A percentile compares a stretch with the other conserved stretches of the same genome.
phyloP scores from a whole-genome alignment of 768 basidiomycete species.

The Porphyrellus cyaneotinctus region DNA sequence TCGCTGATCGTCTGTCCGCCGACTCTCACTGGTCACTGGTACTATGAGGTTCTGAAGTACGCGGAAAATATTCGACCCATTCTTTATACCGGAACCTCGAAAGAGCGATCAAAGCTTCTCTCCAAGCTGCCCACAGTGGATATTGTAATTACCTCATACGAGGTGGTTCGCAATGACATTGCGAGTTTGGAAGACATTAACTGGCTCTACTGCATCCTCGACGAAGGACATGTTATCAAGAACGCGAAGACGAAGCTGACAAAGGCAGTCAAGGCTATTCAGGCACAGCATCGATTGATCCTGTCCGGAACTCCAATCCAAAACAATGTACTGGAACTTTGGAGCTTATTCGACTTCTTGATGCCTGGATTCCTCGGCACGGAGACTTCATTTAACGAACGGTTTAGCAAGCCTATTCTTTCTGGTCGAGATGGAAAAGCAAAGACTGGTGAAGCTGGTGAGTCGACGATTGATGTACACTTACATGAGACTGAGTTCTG shows the following conservation, averaged over 20 bases:
- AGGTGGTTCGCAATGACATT: slow-evolving; percentile 95
- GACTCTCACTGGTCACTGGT: slow-evolving; percentile 98
- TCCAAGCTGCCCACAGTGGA: slow-evolving; percentile 68
- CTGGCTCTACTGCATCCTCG: slow-evolving; percentile 96
- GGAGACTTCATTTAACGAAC: slow-evolving; percentile 89
- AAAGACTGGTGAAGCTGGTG: slow-evolving; percentile 92
- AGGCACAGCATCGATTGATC: slow-evolving; percentile 89
- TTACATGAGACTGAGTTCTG: neutral
- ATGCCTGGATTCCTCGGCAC: slow-evolving; percentile 99
- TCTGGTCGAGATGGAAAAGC: slow-evolving; percentile 94
- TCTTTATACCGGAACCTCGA: slow-evolving; percentile 83
- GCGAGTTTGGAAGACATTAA: slow-evolving; percentile 62
- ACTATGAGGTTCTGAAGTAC: slow-evolving; percentile 95
- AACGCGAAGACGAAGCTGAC: slow-evolving; percentile 98
- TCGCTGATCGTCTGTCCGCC: slow-evolving; percentile 96
- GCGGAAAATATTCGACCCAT: slow-evolving; percentile 78
- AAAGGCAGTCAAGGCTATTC: slow-evolving; percentile 88
- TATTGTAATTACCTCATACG: slow-evolving; percentile 96
- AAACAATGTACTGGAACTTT: slow-evolving; percentile 96
- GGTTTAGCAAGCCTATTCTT: slow-evolving; percentile 93
- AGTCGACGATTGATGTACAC: slow-evolving; percentile 25
- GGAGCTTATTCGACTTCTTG: slow-evolving; percentile 98
- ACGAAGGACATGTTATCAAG: slow-evolving; percentile 99
- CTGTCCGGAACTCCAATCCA: slow-evolving; percentile 98
- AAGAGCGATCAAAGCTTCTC: slow-evolving; percentile 71